Percentiles rank a stretch among this genome's conserved stretches.
Evolutionary conservation across 2,329 filamentous ascomycete species (phyloP).

Genomic region (Phyllosticta capitalensis): DNA sequence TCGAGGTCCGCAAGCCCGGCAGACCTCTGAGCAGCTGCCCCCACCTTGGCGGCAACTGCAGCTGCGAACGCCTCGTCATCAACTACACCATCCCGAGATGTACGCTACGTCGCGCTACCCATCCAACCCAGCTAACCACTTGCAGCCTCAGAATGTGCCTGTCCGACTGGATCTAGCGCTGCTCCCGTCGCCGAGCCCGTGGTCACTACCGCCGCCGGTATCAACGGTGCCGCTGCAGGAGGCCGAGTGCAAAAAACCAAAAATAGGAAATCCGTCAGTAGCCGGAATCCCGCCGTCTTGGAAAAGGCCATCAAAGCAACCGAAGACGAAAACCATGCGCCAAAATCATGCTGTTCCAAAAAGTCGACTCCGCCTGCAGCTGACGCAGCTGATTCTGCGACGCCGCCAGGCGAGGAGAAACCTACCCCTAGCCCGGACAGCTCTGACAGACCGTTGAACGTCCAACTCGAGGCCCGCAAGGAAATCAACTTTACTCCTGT

Average conservation of each 20-base stretch:
- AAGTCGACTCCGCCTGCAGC: neutral
- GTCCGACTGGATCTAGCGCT: slow-evolving; percentile 15
- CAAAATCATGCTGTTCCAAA: slow-evolving; percentile 5
- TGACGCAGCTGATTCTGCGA: neutral
- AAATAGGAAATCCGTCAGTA: slow-evolving; percentile 20
- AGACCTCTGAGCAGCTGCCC: slow-evolving; percentile 61
- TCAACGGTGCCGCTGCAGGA: neutral
- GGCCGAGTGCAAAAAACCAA: slow-evolving; percentile 24
- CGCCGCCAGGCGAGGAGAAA: neutral
- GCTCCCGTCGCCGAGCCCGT: slow-evolving; percentile 8
- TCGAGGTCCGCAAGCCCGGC: slow-evolving; percentile 63
- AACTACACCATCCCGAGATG: slow-evolving; percentile 34
- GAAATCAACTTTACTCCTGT: neutral
- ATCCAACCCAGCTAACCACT: neutral
- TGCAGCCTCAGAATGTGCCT: slow-evolving; percentile 27
- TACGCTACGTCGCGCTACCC: slow-evolving; percentile 11
- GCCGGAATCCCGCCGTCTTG: slow-evolving; percentile 19
- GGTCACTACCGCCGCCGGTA: neutral
- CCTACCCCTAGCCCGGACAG: neutral
- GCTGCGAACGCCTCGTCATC: slow-evolving; percentile 52
- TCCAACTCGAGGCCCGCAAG: slow-evolving; percentile 7
- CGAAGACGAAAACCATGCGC: neutral
- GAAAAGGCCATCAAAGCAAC: slow-evolving; percentile 26
- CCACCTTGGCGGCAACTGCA: slow-evolving; percentile 54
- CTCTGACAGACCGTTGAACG: neutral